Evolutionary conservation across 495 filamentous ascomycete species (phyloP), one percentile per base, ranked within the genome.

Genomic region (Hypoxylon intermedium): DNA sequence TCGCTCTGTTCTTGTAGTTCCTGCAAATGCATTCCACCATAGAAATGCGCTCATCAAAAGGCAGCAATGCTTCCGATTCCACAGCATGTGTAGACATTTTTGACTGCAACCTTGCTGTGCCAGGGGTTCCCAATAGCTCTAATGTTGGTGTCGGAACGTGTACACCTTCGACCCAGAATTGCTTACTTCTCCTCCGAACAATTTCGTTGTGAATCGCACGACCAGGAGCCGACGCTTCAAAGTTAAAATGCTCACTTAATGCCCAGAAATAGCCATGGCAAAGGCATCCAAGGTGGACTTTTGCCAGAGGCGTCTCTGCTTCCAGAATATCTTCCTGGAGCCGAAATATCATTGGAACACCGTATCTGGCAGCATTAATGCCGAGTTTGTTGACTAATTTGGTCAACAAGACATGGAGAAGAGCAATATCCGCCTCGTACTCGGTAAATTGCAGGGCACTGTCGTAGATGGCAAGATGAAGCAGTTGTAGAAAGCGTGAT

Each of bases 381-480:
- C 92, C 91, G 2, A 96, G 80, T 45, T 87, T 87, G 41, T 85
- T 82, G 26, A 91, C 83, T 2, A 96, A 79, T 50, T 81, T 88
- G 2, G 82, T 73, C 33, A 96, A 78, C 13, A 97, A 75, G 7
- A 92, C 77, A 61, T 96, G 89, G 12, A 93, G 78, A 9, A 94
- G 73, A 34, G 89, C 75, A 12, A 94, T 78, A 53, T 96, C 92
- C 1, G 83, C 75, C 51, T 90, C 87, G 30, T 80, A 85, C 19
- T 87, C 80, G 11, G 88, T 81, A 49, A 76, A 84, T 56, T 93
- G 87, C 11, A 91, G 73, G 19, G 89, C 90, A 60, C 87, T 87
- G 62, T 97, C 93, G 69, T 94, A 96, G 20, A 94, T 83, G 36
- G 90, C 87, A 26, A 97, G 79, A 72, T 96, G 91, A 7, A 97